A percentile compares a stretch with the other conserved stretches of the same genome.
These are phyloP conservation scores for Sugiyamaella grinbergsii DNA, from an alignment of 1,139 yeast species.

Conservation along the genomic window DNA sequence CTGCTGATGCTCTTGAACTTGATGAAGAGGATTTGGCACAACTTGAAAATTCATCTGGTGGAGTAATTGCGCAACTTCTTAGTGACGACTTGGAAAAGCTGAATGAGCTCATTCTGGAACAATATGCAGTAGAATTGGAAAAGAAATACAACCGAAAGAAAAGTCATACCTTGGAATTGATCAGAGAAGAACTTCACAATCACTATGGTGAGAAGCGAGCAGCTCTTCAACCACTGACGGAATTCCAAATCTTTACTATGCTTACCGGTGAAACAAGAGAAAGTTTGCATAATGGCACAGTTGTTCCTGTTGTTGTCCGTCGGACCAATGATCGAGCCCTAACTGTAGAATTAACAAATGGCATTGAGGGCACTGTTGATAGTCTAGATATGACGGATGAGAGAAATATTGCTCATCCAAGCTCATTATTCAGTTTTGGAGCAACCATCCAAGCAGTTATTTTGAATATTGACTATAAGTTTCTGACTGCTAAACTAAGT, in stretches of 20 bases:
- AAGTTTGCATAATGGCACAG: conserved; percentile 66
- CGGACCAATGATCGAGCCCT: conserved; percentile 52
- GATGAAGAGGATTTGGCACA: conserved; percentile 93
- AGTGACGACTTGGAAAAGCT: conserved; percentile 84
- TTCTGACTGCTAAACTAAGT: conserved; percentile 74
- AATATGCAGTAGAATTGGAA: conserved; percentile 91
- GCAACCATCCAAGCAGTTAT: conserved; percentile 88
- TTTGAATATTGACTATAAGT: conserved; percentile 65
- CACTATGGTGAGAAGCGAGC: conserved; percentile 85
- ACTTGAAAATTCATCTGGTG: conserved; percentile 67
- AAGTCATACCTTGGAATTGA: conserved; percentile 80
- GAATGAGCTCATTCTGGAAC: conserved; percentile 84
- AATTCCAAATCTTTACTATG: conserved; percentile 78
- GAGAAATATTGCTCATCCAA: conserved; percentile 49
- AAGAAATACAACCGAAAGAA: conserved; percentile 73
- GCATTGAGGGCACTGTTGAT: conserved; percentile 69
- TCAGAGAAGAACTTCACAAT: conserved; percentile 82
- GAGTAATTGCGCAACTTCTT: conserved; percentile 78
- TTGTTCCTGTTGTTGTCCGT: conserved; percentile 74
- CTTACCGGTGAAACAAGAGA: conserved; percentile 84
- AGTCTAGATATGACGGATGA: conserved; percentile 67
- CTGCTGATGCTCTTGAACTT: conserved; percentile 94
- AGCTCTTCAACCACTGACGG: conserved; percentile 65
- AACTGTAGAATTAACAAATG: conserved; percentile 70
- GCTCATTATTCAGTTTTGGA: conserved; percentile 57